These are phyloP conservation scores for Detonula confervacea DNA, from an alignment of 352 stramenopile species.

Conservation along the genomic window DNA sequence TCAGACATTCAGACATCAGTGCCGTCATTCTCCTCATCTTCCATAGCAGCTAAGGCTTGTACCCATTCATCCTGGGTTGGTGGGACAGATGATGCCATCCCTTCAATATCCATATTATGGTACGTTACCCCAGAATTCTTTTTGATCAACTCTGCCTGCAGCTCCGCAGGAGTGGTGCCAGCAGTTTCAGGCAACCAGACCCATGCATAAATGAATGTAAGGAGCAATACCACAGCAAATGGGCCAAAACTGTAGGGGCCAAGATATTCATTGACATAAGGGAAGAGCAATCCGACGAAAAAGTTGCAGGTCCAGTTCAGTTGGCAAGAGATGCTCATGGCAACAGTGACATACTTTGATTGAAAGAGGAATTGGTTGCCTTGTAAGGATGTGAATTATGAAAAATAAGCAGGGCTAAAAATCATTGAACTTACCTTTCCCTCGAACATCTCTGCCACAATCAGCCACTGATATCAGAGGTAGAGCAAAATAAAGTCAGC, in stretches of 20 bases:
- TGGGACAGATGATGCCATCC: slow-evolving; percentile 10
- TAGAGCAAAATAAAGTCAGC: too few relatives aligned
- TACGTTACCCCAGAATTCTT: slow-evolving; percentile 72
- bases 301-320: slow-evolving; percentile 96
- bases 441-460: slow-evolving; percentile 97
- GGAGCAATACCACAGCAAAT: slow-evolving; percentile 88
- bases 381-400: too few relatives aligned
- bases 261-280: slow-evolving; percentile 88
- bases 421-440: too few relatives aligned
- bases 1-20: too few relatives aligned
- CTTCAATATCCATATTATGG: slow-evolving; percentile 61
- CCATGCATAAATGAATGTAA: slow-evolving; percentile 86
- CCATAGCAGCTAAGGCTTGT: slow-evolving; percentile 29
- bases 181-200: slow-evolving; percentile 93
- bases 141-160: slow-evolving; percentile 70
- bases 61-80: slow-evolving; percentile 48
- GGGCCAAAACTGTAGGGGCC: slow-evolving; percentile 90
- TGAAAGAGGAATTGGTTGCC: too few relatives aligned
- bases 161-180: slow-evolving; percentile 75
- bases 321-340: slow-evolving; percentile 88
- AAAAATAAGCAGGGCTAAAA: too few relatives aligned
- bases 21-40: slow-evolving; percentile 24
- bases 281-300: slow-evolving; percentile 93
- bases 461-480: slow-evolving; percentile 91
- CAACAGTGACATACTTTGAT: slow-evolving; percentile 91